Conservation (phyloP, 1,139 yeast genomes). For the Kodamaea fungicola region DNA sequence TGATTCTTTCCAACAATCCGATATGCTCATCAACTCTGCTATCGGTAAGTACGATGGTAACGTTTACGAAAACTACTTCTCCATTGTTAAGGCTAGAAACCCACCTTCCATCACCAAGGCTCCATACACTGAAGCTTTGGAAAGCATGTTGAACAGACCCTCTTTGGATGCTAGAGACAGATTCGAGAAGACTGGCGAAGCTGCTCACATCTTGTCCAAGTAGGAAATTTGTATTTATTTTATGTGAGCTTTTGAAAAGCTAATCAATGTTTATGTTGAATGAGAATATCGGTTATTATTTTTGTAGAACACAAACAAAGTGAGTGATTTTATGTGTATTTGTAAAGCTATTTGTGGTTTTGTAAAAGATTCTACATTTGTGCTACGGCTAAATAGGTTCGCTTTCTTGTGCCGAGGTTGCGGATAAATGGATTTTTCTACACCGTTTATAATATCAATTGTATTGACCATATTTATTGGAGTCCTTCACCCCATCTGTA, state of each 20-base stretch:
- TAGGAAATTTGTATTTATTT: constrained; percentile 4
- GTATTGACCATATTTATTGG: not conserved
- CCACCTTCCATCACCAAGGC: constrained; percentile 57
- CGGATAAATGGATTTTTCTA: no score
- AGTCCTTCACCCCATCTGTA: constrained; percentile 1
- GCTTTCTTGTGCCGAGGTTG: no score
- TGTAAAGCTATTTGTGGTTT: no score
- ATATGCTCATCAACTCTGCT: constrained; percentile 80
- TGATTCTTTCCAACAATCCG: constrained; percentile 87
- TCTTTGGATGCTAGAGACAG: constrained; percentile 48
- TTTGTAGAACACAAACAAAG: not conserved
- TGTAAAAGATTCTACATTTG: no score
- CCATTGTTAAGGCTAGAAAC: constrained; percentile 47
- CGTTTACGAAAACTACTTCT: constrained; percentile 75
- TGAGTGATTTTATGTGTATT: no score
- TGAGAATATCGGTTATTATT: not conserved
- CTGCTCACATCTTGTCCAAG: constrained; percentile 31
- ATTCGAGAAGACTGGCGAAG: constrained; percentile 41
- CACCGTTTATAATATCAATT: not conserved
- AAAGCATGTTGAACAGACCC: constrained; percentile 52
- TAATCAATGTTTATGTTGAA: constrained; percentile 1
- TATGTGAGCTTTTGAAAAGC: constrained; percentile 10
- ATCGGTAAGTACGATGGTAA: constrained; percentile 85
- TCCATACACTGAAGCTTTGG: constrained; percentile 52
- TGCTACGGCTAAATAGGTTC: no score